Evolutionary conservation across 2,329 filamentous ascomycete species (phyloP).

Genomic region (Aspergillus pseudonomiae): DNA sequence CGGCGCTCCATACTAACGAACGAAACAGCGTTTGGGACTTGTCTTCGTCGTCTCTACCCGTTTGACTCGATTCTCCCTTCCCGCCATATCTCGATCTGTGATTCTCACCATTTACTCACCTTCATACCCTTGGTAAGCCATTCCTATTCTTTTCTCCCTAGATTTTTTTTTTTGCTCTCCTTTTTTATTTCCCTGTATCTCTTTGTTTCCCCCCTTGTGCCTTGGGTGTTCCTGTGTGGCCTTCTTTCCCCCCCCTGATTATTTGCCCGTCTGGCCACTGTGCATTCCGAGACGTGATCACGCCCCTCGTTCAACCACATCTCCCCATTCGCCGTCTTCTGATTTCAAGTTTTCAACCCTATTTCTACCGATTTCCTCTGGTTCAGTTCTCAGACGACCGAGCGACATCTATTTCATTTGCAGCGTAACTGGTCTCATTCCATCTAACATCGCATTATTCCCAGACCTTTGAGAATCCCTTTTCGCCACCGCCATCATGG

Average conservation of each 20-base stretch:
- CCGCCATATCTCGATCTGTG: conserved; percentile 14
- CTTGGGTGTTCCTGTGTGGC: conserved; percentile 1
- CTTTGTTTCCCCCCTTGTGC: neutral
- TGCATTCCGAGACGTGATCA: conserved; percentile 13
- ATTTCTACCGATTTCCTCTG: neutral
- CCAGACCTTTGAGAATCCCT: conserved; percentile 24
- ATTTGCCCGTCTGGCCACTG: conserved; percentile 12
- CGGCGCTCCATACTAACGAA: conserved; percentile 10
- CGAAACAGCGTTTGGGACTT: neutral
- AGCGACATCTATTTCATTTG: neutral
- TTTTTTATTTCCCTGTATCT: conserved; percentile 2
- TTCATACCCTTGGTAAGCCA: conserved; percentile 17
- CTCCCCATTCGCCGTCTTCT: conserved; percentile 9
- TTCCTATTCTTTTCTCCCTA: neutral
- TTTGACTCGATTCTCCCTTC: conserved; percentile 22
- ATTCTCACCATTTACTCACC: conserved; percentile 10
- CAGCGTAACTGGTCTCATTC: conserved; percentile 8
- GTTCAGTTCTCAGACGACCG: neutral
- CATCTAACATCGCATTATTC: conserved; percentile 23
- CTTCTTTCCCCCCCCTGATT: conserved; percentile 12
- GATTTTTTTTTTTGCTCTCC: neutral
- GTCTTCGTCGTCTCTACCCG: conserved; percentile 14
- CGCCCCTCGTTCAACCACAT: conserved; percentile 11
- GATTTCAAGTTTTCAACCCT: conserved; percentile 1
- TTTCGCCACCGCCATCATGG: conserved; percentile 69